Evolutionary conservation across 2,329 filamentous ascomycete species (phyloP), one percentile per base, ranked within the genome.

Genomic region (Ustulina deusta): DNA sequence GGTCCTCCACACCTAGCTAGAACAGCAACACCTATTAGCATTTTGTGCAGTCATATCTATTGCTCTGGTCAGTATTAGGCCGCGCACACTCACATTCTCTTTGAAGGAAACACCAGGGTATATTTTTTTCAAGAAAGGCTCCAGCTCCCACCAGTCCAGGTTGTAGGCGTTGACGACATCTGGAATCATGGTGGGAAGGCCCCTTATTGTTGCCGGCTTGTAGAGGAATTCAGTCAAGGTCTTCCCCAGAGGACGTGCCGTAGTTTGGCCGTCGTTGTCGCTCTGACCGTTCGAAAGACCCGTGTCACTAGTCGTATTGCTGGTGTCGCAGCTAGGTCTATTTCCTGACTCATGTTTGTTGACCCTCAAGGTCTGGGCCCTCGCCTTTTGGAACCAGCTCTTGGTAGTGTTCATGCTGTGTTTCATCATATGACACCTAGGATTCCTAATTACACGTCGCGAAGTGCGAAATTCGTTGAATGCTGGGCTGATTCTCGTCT

Each of bases 361-460:
- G 20, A 36, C n/a, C 32, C 17, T 63, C 6, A 58, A 44, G n/a
- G 60, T 63, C 51, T 54, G 64, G 40, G 59, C 59, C 44, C 54
- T 61, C 6, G 64, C 59, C 44, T 59, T 66, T 34, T 63, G 64
- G 20, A 48, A 63, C 64, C 64, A 66, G 54, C 59, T 66, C n/a
- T 49, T 61, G 13, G 58, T 38, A 1, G 32, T 63, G 36, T 62
- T 58, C 64, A 66, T 66, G 63, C 15, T 61, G 48, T 65, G 32
- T 34, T 34, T 60, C 46, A 20, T 65, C 60, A 52, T 59, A 65
- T 60, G 62, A 60, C 17, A 20, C 22, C 27, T 29, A 15, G 48
- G 13, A 61, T 46, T n/a, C 40, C 13, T 34, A 56, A 55, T 61
- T 56, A 46, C 58, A 51, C 3, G 36, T 54, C 13, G 22, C n/a